Base-by-base conservation (phyloP, 768 basidiomycete species). In the Mycena indigotica region DNA sequence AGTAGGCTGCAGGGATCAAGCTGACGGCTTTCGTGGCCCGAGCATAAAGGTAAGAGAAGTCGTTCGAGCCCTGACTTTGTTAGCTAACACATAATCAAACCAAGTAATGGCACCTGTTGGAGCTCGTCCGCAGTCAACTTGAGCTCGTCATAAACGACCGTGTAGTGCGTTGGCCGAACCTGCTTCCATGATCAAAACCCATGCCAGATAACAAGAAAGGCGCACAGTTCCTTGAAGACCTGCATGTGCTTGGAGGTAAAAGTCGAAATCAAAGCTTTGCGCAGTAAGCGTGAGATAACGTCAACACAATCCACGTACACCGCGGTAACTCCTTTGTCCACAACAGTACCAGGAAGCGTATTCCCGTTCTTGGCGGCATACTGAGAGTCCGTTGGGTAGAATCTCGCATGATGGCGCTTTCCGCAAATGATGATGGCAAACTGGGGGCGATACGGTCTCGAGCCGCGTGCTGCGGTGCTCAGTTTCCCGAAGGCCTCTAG, bases 11-110 rank as follows among this genome's bases (percentile, higher is more conserved):
- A 0, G 91, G 90, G 12, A 92, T 79, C 23, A 93, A 75, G 66
- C 88, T 91, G 28, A 95, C 93, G 0, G 91, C 87, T 64, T 89
- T 88, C 3, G 91, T 95, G 0, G 91, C 91, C 3, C 92, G 82
- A 0, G 88, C 91, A 63, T 90, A 95, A 15, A 90, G 75, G 66
- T 92, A 93, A 63, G 84, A 85, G 15, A 78, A 71, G 53, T 84
- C 76, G 66, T 93, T 82, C 0, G 88, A 84, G 1, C 90, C 87
- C 57, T 85, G 77, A 45, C 23, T 19, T 6, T 45, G 23, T 45
- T 19, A 45, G 23, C 44, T n/a, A 10, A 10, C 35, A 39, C n/a
- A n/a, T n/a, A n/a, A 39, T 39, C n/a, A n/a, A 45, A n/a, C 16
- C n/a, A 10, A n/a, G n/a, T 13, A 45, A 8, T 45, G n/a, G n/a